phyloP scores from a whole-genome alignment of 345 rosid species.

The Populus nigra region DNA sequence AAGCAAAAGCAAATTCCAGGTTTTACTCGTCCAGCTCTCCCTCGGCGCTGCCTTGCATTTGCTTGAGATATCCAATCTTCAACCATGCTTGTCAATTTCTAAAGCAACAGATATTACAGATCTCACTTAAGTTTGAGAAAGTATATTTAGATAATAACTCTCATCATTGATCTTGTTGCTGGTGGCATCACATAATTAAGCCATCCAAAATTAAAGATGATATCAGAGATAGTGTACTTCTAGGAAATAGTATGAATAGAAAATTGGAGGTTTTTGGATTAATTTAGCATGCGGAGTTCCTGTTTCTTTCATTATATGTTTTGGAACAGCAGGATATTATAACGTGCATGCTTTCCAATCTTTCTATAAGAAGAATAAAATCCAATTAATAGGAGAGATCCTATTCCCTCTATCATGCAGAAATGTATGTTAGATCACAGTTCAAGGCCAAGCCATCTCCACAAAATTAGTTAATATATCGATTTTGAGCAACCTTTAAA shows the following conservation, averaged over 20 bases:
- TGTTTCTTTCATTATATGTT: not conserved
- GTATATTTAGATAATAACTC: not conserved
- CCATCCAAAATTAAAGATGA: not conserved
- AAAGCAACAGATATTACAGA: not conserved
- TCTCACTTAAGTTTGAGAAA: not conserved
- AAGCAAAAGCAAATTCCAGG: constrained; percentile 84
- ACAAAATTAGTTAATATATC: not conserved
- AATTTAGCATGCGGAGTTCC: not conserved
- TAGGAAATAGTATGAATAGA: not conserved
- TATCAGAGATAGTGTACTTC: not conserved
- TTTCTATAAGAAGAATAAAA: not conserved
- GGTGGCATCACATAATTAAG: not conserved
- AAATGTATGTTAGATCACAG: not conserved
- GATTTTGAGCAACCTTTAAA: not conserved
- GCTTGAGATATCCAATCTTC: constrained; percentile 98
- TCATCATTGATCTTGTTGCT: not conserved
- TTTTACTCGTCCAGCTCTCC: constrained; percentile 96
- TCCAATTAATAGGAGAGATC: not conserved
- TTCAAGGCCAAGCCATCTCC: not conserved
- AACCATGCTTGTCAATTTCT: constrained; percentile 95
- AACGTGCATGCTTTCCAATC: not conserved
- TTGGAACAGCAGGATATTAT: not conserved
- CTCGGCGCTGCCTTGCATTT: constrained; percentile 80
- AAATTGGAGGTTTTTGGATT: not conserved
- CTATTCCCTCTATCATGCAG: not conserved